Evolutionary conservation across 1,284 basidiomycete genomes (phyloP), one percentile per base, ranked within the genome.

Genomic region (Cutaneotrichosporon cutaneum): DNA sequence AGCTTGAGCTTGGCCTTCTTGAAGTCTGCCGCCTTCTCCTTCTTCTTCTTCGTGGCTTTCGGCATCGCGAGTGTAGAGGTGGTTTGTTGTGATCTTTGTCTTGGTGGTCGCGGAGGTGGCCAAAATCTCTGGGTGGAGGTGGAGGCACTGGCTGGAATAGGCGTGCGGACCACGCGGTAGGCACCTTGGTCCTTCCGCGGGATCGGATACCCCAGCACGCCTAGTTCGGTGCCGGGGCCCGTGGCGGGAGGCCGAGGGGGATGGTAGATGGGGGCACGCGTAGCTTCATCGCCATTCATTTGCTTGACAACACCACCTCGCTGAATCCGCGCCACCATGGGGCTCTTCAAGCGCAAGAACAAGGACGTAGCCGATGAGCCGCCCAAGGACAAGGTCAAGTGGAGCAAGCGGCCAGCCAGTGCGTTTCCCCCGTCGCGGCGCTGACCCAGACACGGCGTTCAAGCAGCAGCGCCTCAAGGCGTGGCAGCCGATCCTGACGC

Each of bases 381-480:
- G 70, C 0, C 70, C 76, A 16, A 88, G 80, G 90, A 92, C 81
- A 90, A 92, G 76, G 92, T 94, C 82, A 89, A 89, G 63, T 89
- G 85, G 76, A 92, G 90, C 85, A 86, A 87, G 77, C 82, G 90
- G 59, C 92, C 93, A 62, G 93, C 92, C 51, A 95, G 92, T 92
- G 70, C 73, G 90, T 85, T 27, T 26, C 8, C 45, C 9, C 35
- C 11, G 6, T 30, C 36, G 8, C 33, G 4, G 36, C 36, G n/a
- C 52, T 60, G 0, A 61, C 53, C 10, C 73, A 86, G 93, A 98
- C 81, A 99, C 95, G 56, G 95, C 95, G 50, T 97, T 98, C 86
- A 98, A 97, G 82, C 96, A 99, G 80, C 96, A 99, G 81, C 90
- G 96, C 61, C 86, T 99, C 75, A 98, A 98, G 82, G 96, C 96